Percentiles rank a stretch among this genome's conserved stretches.
phyloP scores from a whole-genome alignment of 306 rosid genomes.

The Trifolium repens region DNA sequence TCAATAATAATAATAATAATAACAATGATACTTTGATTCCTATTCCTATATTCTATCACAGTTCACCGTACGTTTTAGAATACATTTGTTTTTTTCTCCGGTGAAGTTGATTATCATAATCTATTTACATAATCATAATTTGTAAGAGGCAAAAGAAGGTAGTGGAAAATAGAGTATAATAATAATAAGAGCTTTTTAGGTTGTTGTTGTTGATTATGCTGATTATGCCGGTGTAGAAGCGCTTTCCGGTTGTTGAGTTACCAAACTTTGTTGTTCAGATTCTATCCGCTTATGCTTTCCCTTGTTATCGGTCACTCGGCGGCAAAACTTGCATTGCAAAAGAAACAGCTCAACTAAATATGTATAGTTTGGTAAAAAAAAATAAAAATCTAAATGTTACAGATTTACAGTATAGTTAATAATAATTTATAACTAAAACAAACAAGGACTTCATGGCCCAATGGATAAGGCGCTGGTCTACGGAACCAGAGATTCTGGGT shows the following conservation, averaged over 20 bases:
- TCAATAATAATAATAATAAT: neutral
- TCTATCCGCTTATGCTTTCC: neutral
- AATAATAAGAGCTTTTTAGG: neutral
- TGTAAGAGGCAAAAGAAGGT: neutral
- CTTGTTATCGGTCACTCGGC: neutral
- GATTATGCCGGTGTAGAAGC: conserved; percentile 8
- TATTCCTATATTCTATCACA: conserved; percentile 1
- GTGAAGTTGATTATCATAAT: neutral
- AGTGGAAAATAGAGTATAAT: neutral
- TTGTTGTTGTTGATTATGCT: neutral
- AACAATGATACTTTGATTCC: neutral
- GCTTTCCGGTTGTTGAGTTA: conserved; percentile 43
- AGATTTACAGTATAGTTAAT: no score
- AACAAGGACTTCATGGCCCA: conserved; percentile 50
- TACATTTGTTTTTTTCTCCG: neutral
- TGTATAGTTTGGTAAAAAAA: no score
- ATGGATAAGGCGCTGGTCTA: conserved; percentile 99
- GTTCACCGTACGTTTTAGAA: neutral
- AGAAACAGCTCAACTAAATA: conserved; percentile 3
- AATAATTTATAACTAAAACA: no score
- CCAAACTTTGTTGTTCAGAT: conserved; percentile 17
- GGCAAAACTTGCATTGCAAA: neutral
- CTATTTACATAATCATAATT: neutral
- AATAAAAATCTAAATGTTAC: no score
- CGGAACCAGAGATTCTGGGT: conserved; percentile 98